These are phyloP conservation scores for Hypoxylon sp. DNA, from an alignment of 2,329 filamentous ascomycete genomes.

Conservation along the genomic window DNA sequence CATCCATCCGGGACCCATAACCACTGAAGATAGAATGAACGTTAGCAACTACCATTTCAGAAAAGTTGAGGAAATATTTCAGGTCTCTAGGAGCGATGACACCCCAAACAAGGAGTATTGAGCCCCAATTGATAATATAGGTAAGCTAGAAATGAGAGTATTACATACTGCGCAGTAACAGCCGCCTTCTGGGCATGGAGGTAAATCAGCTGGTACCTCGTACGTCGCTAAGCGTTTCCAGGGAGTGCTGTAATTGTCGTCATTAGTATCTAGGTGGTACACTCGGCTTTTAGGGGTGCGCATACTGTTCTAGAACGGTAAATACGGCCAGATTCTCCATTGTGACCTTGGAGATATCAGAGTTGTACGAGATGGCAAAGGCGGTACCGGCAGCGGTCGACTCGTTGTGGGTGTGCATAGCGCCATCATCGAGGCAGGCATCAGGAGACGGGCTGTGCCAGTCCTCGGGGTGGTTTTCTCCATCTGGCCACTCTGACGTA, in stretches of 20 bases:
- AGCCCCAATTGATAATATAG: not conserved
- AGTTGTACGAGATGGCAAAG: conserved; percentile 66
- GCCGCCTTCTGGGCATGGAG: conserved; percentile 41
- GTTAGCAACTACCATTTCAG: not conserved
- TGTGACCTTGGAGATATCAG: conserved; percentile 62
- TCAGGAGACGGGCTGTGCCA: conserved; percentile 58
- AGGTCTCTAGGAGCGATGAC: not conserved
- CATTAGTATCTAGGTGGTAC: not conserved
- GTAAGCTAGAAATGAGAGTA: not conserved
- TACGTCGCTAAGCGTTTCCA: conserved; percentile 44
- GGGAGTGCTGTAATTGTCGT: conserved; percentile 32
- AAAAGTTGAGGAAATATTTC: not conserved
- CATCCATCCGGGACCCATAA: conserved; percentile 44
- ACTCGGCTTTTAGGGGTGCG: conserved; percentile 4
- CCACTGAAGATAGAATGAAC: conserved; percentile 18
- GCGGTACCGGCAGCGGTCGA: conserved; percentile 63
- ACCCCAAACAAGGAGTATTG: not conserved
- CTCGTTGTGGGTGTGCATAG: conserved; percentile 63
- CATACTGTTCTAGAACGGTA: conserved; percentile 61
- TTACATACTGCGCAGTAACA: conserved; percentile 40
- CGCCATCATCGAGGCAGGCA: conserved; percentile 54
- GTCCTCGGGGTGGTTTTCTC: conserved; percentile 61
- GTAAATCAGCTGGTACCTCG: conserved; percentile 37
- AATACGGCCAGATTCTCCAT: conserved; percentile 69
- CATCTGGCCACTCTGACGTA: conserved; percentile 64